phyloP scores from a whole-genome alignment of 495 filamentous ascomycete genomes.

The Aspergillus sparsus region DNA sequence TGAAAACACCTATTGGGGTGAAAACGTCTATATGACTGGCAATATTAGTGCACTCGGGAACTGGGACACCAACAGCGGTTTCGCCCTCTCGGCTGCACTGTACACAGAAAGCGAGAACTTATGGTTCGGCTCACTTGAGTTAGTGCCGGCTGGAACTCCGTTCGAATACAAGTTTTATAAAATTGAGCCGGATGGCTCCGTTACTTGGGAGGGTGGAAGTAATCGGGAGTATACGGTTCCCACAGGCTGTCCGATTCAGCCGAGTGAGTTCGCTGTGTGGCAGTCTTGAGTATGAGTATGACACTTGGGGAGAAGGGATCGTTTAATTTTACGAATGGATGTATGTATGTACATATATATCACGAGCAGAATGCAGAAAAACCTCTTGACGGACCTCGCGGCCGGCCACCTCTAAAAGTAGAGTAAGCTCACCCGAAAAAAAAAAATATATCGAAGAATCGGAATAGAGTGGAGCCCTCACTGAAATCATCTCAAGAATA shows the following conservation, averaged over 20 bases:
- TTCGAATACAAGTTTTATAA: constrained; percentile 70
- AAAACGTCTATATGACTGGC: constrained; percentile 62
- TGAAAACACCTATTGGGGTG: constrained; percentile 55
- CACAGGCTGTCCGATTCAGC: constrained; percentile 30
- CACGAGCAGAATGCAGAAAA: too few relatives aligned
- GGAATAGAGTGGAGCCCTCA: too few relatives aligned
- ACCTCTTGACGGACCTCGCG: too few relatives aligned
- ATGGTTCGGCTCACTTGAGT: constrained; percentile 51
- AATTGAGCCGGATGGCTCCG: constrained; percentile 48
- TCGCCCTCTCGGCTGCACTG: constrained; percentile 52
- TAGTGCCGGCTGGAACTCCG: constrained; percentile 46
- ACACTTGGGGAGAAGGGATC: too few relatives aligned
- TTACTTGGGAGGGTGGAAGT: constrained; percentile 62
- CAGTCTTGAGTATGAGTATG: too few relatives aligned
- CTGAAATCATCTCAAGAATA: too few relatives aligned
- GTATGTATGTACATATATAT: too few relatives aligned
- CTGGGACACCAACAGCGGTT: constrained; percentile 54
- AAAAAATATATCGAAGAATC: too few relatives aligned
- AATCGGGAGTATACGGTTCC: constrained; percentile 59
- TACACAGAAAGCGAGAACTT: constrained; percentile 62
- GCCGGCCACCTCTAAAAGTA: too few relatives aligned
- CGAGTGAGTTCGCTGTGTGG: too few relatives aligned
- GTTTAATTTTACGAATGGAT: too few relatives aligned
- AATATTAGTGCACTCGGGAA: constrained; percentile 54
- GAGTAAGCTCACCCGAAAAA: too few relatives aligned